phyloP scores from a whole-genome alignment of 257 asterid genomes.

The Lycium barbarum region DNA sequence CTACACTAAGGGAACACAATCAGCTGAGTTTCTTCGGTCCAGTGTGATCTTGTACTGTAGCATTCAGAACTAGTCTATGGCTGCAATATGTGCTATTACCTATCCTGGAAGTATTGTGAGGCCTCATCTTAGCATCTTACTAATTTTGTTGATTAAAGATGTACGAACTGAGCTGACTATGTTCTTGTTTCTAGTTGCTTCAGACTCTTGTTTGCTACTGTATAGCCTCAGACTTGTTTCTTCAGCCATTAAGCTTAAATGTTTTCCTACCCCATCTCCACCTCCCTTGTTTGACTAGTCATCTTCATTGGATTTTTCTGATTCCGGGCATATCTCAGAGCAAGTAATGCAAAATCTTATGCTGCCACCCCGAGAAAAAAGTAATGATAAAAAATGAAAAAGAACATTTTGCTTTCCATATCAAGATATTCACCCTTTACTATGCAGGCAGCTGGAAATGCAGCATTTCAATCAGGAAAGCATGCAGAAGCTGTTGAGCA shows the following conservation, averaged over 20 bases:
- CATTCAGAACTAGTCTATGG: constrained; percentile 6
- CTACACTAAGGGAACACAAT: neutral
- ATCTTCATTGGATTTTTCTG: constrained; percentile 26
- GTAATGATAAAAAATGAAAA: neutral
- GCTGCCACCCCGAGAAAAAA: neutral
- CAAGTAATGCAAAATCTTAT: constrained; percentile 9
- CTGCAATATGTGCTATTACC: constrained; percentile 21
- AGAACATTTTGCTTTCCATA: constrained; percentile 17
- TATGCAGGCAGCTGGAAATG: constrained; percentile 88
- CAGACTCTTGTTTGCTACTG: neutral
- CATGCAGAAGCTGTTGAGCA: constrained; percentile 84
- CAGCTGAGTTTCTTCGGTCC: neutral
- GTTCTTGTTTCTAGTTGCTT: constrained; percentile 30
- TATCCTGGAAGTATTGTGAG: constrained; percentile 21
- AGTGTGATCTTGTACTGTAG: constrained; percentile 3
- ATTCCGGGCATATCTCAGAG: constrained; percentile 21
- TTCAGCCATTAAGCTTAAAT: constrained; percentile 18
- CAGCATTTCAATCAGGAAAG: constrained; percentile 83
- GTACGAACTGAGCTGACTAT: neutral
- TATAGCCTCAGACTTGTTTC: constrained; percentile 1
- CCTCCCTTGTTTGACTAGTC: neutral
- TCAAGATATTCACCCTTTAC: constrained; percentile 15
- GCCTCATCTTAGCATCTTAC: constrained; percentile 20
- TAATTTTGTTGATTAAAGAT: constrained; percentile 15
- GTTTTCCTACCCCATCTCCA: neutral